These are phyloP conservation scores for Puccinellia tenuiflora DNA, from an alignment of 176 grass and related monocot genomes.

Conservation along the genomic window DNA sequence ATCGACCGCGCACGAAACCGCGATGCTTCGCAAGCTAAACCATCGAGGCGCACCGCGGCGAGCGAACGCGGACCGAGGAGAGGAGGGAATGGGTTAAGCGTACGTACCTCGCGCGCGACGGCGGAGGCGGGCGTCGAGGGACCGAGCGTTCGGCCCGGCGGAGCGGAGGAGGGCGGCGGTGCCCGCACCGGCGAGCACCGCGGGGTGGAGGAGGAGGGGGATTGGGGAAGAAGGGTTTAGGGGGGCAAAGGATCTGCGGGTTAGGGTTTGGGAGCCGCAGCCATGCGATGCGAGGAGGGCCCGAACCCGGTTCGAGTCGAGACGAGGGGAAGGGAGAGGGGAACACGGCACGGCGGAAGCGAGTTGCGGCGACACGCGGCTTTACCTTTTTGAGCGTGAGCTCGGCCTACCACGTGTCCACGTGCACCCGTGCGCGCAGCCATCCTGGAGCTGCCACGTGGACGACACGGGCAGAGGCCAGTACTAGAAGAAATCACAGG, in stretches of 20 bases:
- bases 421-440: not conserved
- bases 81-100: not conserved
- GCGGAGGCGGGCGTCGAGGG: not conserved
- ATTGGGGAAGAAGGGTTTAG: not conserved
- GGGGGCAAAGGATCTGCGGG: slow-evolving; percentile 4
- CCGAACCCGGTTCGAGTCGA: slow-evolving; percentile 1
- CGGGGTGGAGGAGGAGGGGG: not conserved
- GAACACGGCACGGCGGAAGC: not conserved
- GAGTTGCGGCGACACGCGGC: not conserved
- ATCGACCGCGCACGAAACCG: not conserved
- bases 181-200: slow-evolving; percentile 9
- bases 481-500: no score
- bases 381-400: not conserved
- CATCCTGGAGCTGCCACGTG: not conserved
- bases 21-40: not conserved
- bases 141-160: not conserved
- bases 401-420: slow-evolving; percentile 18
- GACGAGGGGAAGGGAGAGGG: not conserved
- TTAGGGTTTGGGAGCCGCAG: slow-evolving; percentile 42
- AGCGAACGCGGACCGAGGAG: not conserved
- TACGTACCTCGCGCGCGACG: slow-evolving; percentile 36
- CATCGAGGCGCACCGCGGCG: not conserved
- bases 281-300: slow-evolving; percentile 14
- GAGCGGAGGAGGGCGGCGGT: not conserved
- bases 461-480: not conserved